Percentiles rank a stretch among this genome's conserved stretches.
phyloP scores from a whole-genome alignment of 2,329 filamentous ascomycete species.

The Coniochaeta sp. region DNA sequence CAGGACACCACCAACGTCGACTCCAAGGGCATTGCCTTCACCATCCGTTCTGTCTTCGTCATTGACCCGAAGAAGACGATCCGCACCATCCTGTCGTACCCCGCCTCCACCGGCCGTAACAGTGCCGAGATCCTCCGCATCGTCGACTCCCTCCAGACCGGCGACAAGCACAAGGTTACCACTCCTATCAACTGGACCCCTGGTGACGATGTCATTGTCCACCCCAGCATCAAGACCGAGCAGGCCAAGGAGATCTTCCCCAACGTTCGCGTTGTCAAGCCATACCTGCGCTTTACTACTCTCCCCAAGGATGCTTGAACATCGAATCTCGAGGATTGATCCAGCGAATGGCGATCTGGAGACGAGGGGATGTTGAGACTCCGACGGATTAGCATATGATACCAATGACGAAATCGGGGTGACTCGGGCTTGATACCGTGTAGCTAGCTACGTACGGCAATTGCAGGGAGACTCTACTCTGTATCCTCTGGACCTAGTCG shows the following conservation, averaged over 20 bases:
- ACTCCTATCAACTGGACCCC: conserved; percentile 87
- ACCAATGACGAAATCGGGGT: not conserved
- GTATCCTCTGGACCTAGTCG: not conserved
- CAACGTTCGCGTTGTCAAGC: conserved; percentile 60
- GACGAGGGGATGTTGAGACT: not conserved
- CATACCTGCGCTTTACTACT: conserved; percentile 67
- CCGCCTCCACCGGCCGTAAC: conserved; percentile 82
- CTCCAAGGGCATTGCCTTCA: conserved; percentile 78
- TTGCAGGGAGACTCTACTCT: not conserved
- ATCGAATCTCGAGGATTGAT: not conserved
- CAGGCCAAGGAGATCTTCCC: conserved; percentile 86
- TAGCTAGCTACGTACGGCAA: not conserved
- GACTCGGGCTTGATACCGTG: not conserved
- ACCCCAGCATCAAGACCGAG: conserved; percentile 72
- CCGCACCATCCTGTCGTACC: conserved; percentile 86
- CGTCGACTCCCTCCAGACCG: conserved; percentile 71
- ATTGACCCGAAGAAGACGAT: conserved; percentile 94
- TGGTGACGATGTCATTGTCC: conserved; percentile 88
- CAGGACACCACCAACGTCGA: conserved; percentile 78
- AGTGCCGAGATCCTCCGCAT: conserved; percentile 71
- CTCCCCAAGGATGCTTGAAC: conserved; percentile 39
- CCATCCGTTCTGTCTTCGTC: conserved; percentile 90
- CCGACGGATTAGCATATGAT: not conserved
- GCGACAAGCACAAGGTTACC: conserved; percentile 80
- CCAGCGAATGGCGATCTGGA: not conserved